Evolutionary conservation across 441 rosid genomes (phyloP).

Genomic region (Adansonia gregorii): DNA sequence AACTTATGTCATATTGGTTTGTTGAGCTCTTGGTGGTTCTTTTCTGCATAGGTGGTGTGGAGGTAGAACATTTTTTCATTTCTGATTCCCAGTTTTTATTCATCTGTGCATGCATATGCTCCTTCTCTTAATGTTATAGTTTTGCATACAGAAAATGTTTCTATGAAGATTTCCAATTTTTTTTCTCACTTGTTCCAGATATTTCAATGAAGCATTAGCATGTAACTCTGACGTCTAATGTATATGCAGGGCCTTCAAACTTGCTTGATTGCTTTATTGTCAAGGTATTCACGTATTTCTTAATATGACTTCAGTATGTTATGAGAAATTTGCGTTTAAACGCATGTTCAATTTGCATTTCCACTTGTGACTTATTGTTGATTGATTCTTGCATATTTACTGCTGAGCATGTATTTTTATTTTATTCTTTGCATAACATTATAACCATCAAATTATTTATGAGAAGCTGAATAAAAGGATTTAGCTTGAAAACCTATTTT

Average conservation of each 20-base stretch:
- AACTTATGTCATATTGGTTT: conserved; percentile 90
- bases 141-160: neutral
- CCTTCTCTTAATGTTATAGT: neutral
- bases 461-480: neutral
- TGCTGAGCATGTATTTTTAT: neutral
- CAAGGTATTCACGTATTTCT: conserved; percentile 56
- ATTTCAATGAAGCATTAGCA: conserved; percentile 6
- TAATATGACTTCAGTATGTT: conserved; percentile 18
- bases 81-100: neutral
- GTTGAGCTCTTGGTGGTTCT: conserved; percentile 88
- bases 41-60: conserved; percentile 94
- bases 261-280: conserved; percentile 83
- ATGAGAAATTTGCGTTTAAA: conserved; percentile 10
- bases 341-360: neutral
- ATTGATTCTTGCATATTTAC: conserved; percentile 4
- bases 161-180: neutral
- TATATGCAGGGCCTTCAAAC: conserved; percentile 89
- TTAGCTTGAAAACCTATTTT: conserved; percentile 11
- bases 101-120: neutral
- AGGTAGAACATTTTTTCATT: conserved; percentile 53
- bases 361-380: conserved; percentile 13
- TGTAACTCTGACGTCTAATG: conserved; percentile 36
- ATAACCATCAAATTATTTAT: neutral
- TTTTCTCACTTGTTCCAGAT: neutral
- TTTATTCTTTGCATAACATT: conserved; percentile 4